Evolutionary conservation across 495 filamentous ascomycete genomes (phyloP).

Genomic region (Stereocaulon alpinum): DNA sequence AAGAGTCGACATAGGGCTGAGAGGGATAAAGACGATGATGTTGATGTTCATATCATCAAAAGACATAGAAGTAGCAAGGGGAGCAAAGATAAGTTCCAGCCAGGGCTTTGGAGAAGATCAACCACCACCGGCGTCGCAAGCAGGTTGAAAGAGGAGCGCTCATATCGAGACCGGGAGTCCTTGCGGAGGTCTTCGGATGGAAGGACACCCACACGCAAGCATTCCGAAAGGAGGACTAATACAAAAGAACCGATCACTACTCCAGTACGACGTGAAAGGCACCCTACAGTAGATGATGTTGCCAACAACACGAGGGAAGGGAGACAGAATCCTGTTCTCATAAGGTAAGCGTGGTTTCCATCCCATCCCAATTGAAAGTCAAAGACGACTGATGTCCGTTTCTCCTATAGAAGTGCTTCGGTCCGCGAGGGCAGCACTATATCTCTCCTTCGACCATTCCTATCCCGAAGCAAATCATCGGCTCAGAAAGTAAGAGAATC

Average conservation of each 20-base stretch:
- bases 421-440: constrained; percentile 3
- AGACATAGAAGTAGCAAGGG: neutral
- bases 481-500: neutral
- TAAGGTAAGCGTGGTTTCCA: constrained; percentile 5
- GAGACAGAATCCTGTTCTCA: neutral
- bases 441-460: constrained; percentile 4
- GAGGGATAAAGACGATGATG: neutral
- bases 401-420: constrained; percentile 7
- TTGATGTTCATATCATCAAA: neutral
- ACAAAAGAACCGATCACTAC: constrained; percentile 20
- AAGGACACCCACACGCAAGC: constrained; percentile 14
- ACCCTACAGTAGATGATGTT: constrained; percentile 32
- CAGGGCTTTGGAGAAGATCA: constrained; percentile 23
- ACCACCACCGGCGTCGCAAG: constrained; percentile 21
- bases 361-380: neutral
- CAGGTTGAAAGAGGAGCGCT: constrained; percentile 21
- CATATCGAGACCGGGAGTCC: constrained; percentile 21
- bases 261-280: constrained; percentile 27
- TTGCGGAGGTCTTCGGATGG: constrained; percentile 10
- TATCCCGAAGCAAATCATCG: constrained; percentile 11
- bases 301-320: constrained; percentile 30
- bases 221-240: constrained; percentile 25
- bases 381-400: neutral
- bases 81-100: neutral
- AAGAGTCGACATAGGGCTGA: constrained; percentile 11